phyloP scores from a whole-genome alignment of 352 stramenopile genomes.

The Phytophthora tubulina region DNA sequence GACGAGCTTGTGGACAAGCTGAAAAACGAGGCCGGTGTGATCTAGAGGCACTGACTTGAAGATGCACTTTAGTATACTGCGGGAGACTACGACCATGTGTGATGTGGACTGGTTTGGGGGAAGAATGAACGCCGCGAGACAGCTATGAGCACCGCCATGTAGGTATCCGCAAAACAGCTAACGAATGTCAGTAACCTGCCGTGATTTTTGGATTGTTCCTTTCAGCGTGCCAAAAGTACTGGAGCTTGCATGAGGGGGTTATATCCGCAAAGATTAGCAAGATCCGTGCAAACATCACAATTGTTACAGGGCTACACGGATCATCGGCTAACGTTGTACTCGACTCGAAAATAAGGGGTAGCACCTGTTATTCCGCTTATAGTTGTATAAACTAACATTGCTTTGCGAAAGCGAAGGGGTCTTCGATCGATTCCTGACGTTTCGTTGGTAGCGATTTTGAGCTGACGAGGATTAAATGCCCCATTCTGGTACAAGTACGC shows the following conservation, averaged over 20 bases:
- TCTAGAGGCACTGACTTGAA: conserved; percentile 56
- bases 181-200: conserved; percentile 32
- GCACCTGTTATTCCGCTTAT: no score
- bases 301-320: no score
- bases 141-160: conserved; percentile 1
- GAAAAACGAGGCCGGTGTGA: conserved; percentile 94
- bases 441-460: neutral
- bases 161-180: conserved; percentile 16
- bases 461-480: neutral
- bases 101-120: neutral
- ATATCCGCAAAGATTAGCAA: no score
- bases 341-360: no score
- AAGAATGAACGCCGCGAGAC: neutral
- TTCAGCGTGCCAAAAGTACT: neutral
- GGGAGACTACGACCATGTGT: neutral
- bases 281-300: no score
- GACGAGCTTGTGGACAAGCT: conserved; percentile 97
- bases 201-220: conserved; percentile 13
- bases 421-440: neutral
- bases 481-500: conserved; percentile 28
- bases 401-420: no score
- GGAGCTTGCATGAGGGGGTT: no score
- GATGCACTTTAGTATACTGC: conserved; percentile 10
- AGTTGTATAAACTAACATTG: no score
- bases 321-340: no score